A percentile compares a stretch with the other conserved stretches of the same genome.
Conservation (phyloP, 305 asterid species). For the Rubia balearica region DNA sequence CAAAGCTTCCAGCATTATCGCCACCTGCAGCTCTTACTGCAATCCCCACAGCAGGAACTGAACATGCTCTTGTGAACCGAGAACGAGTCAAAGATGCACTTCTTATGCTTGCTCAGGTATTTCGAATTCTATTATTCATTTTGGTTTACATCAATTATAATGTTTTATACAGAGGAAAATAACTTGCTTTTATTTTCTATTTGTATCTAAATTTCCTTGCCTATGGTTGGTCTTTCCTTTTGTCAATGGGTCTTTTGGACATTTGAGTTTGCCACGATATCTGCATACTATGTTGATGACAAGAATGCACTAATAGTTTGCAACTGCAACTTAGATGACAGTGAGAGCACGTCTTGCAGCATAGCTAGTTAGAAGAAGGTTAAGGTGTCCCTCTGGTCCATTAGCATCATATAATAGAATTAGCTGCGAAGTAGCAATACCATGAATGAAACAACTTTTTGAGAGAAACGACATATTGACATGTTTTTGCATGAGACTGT, state of each 20-base stretch:
- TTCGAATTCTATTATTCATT: neutral
- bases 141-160: constrained; percentile 3
- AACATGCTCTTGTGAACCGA: constrained; percentile 21
- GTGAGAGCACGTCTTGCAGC: neutral
- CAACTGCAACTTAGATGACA: neutral
- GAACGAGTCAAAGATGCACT: constrained; percentile 44
- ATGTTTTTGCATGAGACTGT: neutral
- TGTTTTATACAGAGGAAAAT: neutral
- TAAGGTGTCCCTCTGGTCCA: neutral
- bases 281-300: neutral
- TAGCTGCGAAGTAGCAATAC: neutral
- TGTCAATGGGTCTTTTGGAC: neutral
- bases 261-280: neutral
- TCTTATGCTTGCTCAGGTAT: constrained; percentile 65
- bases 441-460: neutral
- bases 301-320: neutral
- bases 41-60: constrained; percentile 15
- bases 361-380: no score
- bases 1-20: constrained; percentile 33
- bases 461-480: neutral
- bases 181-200: neutral
- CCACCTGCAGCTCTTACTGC: constrained; percentile 33
- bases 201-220: neutral
- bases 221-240: neutral
- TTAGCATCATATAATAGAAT: neutral